phyloP scores from a whole-genome alignment of 2,329 filamentous ascomycete genomes.

The Fusarium concolor region DNA sequence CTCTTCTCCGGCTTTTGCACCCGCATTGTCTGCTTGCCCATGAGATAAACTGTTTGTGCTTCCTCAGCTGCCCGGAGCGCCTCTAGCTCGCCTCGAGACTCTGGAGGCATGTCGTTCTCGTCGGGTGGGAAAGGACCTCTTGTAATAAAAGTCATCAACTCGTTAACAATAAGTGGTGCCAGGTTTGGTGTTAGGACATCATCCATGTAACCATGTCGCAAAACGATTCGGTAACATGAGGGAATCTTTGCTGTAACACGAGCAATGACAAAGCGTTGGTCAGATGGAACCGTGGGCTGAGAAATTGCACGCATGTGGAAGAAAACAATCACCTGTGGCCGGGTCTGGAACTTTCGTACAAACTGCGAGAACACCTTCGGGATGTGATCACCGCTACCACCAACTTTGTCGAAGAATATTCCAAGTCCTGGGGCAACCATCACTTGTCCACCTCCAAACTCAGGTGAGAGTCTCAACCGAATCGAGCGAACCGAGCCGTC shows the following conservation, averaged over 20 bases:
- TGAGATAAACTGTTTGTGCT: slow-evolving; percentile 65
- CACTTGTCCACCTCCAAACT: slow-evolving; percentile 57
- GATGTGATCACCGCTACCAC: slow-evolving; percentile 67
- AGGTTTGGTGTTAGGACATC: slow-evolving; percentile 75
- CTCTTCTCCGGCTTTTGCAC: slow-evolving; percentile 56
- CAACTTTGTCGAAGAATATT: slow-evolving; percentile 83
- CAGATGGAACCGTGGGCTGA: slow-evolving; percentile 63
- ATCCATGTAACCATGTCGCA: slow-evolving; percentile 80
- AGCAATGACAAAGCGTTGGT: slow-evolving; percentile 61
- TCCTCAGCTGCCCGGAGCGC: slow-evolving; percentile 58
- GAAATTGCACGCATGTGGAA: slow-evolving; percentile 77
- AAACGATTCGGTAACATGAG: slow-evolving; percentile 74
- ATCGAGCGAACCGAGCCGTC: slow-evolving; percentile 36
- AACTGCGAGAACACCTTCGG: slow-evolving; percentile 72
- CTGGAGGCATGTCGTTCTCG: slow-evolving; percentile 40
- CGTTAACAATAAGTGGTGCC: slow-evolving; percentile 65
- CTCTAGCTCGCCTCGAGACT: slow-evolving; percentile 55
- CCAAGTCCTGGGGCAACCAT: slow-evolving; percentile 68
- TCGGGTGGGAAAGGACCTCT: slow-evolving; percentile 47
- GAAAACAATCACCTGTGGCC: slow-evolving; percentile 77
- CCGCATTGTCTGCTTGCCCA: slow-evolving; percentile 71
- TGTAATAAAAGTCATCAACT: slow-evolving; percentile 67
- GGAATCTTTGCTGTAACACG: slow-evolving; percentile 60
- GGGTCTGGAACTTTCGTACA: slow-evolving; percentile 74
- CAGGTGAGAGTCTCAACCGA: slow-evolving; percentile 48